phyloP scores from a whole-genome alignment of 2,329 filamentous ascomycete species.

The Aspergillus sp. region DNA sequence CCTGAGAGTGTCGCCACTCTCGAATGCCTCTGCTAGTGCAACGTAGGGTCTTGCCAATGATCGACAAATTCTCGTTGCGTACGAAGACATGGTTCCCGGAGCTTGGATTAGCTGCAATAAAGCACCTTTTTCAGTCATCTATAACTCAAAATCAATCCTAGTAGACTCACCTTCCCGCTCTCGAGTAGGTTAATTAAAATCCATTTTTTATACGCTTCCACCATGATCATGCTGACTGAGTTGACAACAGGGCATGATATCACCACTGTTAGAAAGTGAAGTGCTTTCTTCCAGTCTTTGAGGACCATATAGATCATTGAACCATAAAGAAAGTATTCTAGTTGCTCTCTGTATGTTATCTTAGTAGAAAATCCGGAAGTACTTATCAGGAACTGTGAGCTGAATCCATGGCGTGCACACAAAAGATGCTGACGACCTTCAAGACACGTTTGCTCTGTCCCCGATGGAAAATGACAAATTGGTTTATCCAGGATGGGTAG shows the following conservation, averaged over 20 bases:
- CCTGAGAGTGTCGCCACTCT: constrained; percentile 47
- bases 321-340: constrained; percentile 60
- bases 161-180: constrained; percentile 49
- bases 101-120: constrained; percentile 37
- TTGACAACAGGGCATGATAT: constrained; percentile 60
- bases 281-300: constrained; percentile 55
- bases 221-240: constrained; percentile 65
- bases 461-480: constrained; percentile 35
- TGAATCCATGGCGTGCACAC: constrained; percentile 25
- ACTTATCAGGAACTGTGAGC: constrained; percentile 27
- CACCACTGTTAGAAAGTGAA: constrained; percentile 54
- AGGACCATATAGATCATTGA: constrained; percentile 57
- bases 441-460: constrained; percentile 15
- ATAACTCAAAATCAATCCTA: not conserved
- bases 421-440: constrained; percentile 15
- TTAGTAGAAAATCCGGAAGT: constrained; percentile 32
- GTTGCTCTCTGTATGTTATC: constrained; percentile 34
- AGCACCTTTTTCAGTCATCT: not conserved
- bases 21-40: constrained; percentile 61
- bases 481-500: constrained; percentile 34
- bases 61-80: constrained; percentile 50
- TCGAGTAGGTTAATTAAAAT: constrained; percentile 65
- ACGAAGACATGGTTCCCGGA: constrained; percentile 49
- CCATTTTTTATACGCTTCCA: constrained; percentile 90
- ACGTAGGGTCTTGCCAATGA: constrained; percentile 61